phyloP scores from a whole-genome alignment of 176 grass and related monocot genomes.

The Elaeis guineensis region DNA sequence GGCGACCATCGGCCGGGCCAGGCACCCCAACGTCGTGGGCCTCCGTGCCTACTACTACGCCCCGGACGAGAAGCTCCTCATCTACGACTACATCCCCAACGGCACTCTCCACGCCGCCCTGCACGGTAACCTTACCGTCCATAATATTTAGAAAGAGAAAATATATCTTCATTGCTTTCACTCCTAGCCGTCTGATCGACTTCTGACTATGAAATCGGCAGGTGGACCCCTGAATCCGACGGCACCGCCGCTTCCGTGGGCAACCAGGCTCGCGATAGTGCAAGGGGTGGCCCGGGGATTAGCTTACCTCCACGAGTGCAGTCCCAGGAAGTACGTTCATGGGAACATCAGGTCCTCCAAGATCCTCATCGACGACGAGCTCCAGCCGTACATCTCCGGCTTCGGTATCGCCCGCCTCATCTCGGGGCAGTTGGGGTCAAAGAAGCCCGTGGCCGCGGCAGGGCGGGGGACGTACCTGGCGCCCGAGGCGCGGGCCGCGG shows the following conservation, averaged over 20 bases:
- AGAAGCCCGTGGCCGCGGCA: slow-evolving; percentile 37
- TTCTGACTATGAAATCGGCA: background rate
- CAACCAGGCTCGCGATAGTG: slow-evolving; percentile 53
- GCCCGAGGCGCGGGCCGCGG: slow-evolving; percentile 50
- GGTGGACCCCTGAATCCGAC: slow-evolving; percentile 53
- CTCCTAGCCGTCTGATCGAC: slow-evolving; percentile 1
- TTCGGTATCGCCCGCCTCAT: slow-evolving; percentile 80
- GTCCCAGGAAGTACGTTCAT: slow-evolving; percentile 82
- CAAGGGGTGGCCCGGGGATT: slow-evolving; percentile 62
- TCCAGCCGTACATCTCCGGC: slow-evolving; percentile 61
- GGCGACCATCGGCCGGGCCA: slow-evolving; percentile 47
- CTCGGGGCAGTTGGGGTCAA: slow-evolving; percentile 30
- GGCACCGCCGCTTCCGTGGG: slow-evolving; percentile 52
- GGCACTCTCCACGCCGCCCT: slow-evolving; percentile 84
- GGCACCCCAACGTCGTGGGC: slow-evolving; percentile 70
- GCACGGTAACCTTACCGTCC: slow-evolving; percentile 35
- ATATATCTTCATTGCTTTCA: background rate
- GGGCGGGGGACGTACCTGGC: slow-evolving; percentile 50
- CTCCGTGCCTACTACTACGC: slow-evolving; percentile 96
- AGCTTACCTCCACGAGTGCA: slow-evolving; percentile 82
- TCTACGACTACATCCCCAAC: slow-evolving; percentile 88
- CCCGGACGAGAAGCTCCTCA: slow-evolving; percentile 88
- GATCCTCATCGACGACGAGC: slow-evolving; percentile 86
- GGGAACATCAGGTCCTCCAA: slow-evolving; percentile 82
- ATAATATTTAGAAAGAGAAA: too few species aligned